A percentile compares a stretch with the other conserved stretches of the same genome.
phyloP scores from a whole-genome alignment of 2,329 filamentous ascomycete species.

The Pseudogymnoascus sp. region DNA sequence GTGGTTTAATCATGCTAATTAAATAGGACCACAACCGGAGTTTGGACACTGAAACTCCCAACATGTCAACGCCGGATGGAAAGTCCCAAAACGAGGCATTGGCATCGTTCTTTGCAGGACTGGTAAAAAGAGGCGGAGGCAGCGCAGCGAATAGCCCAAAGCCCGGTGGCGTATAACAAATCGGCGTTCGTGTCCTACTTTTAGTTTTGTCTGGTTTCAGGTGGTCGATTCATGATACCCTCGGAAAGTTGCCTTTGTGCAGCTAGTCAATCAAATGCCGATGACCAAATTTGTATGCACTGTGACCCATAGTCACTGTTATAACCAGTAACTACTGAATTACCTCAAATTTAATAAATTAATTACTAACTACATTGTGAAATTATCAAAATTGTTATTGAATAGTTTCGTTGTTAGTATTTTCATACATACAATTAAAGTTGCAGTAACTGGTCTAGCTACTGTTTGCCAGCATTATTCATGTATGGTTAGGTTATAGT shows the following conservation, averaged over 20 bases:
- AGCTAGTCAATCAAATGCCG: neutral
- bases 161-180: conserved; percentile 14
- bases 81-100: conserved; percentile 51
- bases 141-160: conserved; percentile 24
- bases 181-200: neutral
- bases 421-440: no score
- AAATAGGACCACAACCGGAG: conserved; percentile 20
- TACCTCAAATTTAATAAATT: neutral
- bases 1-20: conserved; percentile 6
- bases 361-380: neutral
- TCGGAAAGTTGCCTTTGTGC: neutral
- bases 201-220: neutral
- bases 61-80: conserved; percentile 28
- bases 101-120: conserved; percentile 49
- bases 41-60: conserved; percentile 27
- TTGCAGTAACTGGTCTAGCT: no score
- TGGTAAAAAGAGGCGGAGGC: conserved; percentile 43
- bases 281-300: neutral
- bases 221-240: conserved; percentile 1
- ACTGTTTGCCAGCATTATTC: no score
- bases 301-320: neutral
- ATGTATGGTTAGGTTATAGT: no score
- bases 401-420: no score
- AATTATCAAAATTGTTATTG: neutral
- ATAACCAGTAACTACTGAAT: neutral